Percentiles rank a stretch among this genome's conserved stretches.
These are phyloP conservation scores for Aureoboletus auriporus DNA, from an alignment of 768 basidiomycete species.

Conservation along the genomic window DNA sequence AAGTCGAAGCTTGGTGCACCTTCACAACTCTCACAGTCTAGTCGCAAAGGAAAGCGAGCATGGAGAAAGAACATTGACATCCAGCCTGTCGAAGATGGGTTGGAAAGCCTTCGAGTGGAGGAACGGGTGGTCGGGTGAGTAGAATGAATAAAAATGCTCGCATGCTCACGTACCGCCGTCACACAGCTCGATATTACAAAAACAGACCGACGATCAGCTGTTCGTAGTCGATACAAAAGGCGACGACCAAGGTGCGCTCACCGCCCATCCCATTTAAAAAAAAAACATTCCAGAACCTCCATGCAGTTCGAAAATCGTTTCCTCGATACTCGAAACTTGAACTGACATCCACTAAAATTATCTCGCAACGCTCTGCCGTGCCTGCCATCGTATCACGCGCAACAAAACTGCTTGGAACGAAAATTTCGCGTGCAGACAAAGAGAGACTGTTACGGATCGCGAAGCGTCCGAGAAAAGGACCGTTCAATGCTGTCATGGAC, in stretches of 20 bases:
- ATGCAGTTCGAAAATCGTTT: conserved; percentile 54
- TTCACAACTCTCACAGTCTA: conserved; percentile 49
- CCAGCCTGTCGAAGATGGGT: conserved; percentile 66
- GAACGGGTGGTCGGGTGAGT: conserved; percentile 77
- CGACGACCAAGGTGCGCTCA: conserved; percentile 57
- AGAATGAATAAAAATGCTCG: rapidly evolving
- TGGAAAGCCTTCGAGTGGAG: conserved; percentile 77
- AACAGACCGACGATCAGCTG: conserved; percentile 66
- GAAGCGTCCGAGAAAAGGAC: conserved; percentile 65
- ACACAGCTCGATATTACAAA: conserved; percentile 56
- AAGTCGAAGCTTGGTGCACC: conserved; percentile 23
- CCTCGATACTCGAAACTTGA: conserved; percentile 51
- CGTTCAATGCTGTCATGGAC: conserved; percentile 68
- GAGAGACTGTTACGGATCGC: conserved; percentile 72
- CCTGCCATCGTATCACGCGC: conserved; percentile 73
- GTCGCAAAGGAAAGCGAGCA: conserved; percentile 86
- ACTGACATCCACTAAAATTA: conserved; percentile 72
- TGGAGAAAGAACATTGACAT: conserved; percentile 95
- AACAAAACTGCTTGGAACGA: conserved; percentile 26
- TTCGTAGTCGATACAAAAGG: conserved; percentile 81
- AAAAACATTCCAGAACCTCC: neutral
- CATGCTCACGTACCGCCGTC: neutral
- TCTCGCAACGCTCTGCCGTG: conserved; percentile 82
- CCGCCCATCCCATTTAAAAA: neutral
- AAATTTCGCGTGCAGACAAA: conserved; percentile 65